Evolutionary conservation across 306 rosid species (phyloP), one percentile per base, ranked within the genome.

Genomic region (Cotoneaster glaucophyllus): DNA sequence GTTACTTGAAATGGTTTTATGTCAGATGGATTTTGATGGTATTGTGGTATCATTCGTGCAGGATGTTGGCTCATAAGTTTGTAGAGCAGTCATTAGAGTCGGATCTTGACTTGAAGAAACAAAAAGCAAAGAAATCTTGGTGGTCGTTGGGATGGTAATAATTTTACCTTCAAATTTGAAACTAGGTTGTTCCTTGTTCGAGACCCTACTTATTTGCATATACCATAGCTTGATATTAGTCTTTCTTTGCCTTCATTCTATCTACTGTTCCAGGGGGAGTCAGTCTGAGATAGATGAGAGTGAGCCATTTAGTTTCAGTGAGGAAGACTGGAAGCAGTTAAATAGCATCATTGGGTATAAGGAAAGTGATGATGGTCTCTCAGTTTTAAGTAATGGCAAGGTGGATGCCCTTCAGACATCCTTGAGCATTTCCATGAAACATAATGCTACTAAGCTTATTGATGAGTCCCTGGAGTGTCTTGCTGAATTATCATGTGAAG

Each of bases 11-110:
- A 64, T 28, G 41, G 26, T 28, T 64, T 63, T 64, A 3, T 34
- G 21, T 67, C 67, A 21, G 43, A n/a, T 53, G 61, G 59, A 66
- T 66, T 78, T 63, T 62, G 19, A 19, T 18, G 41, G 21, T 80
- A 63, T 82, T 50, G 19, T 48, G 84, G 57, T 72, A 44, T 82
- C 52, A 24, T 77, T 81, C 31, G 14, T 81, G 84, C 88, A 95
- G 99, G 90, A 88, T 92, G 93, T 85, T 95, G 82, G 97, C 97
- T 74, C 99, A 95, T 93, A 95, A 89, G 76, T 90, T 95, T 85
- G 91, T 95, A 77, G 85, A 86, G 80, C 77, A 86, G 83, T 85
- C 97, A 11, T 68, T 43, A 24, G 92, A 88, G 82, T 85, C 90
- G 11, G 90, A 88, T 31, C 83, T 32, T 73, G 72, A 74, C 61